Percentiles rank a stretch among this genome's conserved stretches.
These are phyloP conservation scores for Boechera divaricarpa DNA, from an alignment of 345 rosid species.

Conservation along the genomic window DNA sequence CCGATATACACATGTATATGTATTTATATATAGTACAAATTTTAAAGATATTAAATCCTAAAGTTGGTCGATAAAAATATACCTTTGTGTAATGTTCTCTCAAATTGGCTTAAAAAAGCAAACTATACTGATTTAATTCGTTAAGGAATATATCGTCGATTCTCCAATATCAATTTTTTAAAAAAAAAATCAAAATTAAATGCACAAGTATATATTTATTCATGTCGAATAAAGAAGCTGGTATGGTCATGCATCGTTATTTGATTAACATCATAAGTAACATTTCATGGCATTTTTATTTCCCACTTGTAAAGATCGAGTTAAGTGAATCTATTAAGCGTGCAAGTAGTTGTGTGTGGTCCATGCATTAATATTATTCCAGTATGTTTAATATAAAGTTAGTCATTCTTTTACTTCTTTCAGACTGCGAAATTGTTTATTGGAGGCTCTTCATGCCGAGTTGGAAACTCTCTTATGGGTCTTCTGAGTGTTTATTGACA, in stretches of 20 bases:
- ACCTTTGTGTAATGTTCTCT: too few relatives aligned
- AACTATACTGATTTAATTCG: background rate
- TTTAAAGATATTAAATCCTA: too few relatives aligned
- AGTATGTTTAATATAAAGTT: conserved; percentile 13
- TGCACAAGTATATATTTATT: conserved; percentile 12
- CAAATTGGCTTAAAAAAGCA: too few relatives aligned
- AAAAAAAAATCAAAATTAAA: background rate
- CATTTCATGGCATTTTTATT: background rate
- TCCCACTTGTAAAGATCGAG: conserved; percentile 27
- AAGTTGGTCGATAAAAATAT: too few relatives aligned
- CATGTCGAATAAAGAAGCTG: conserved; percentile 33
- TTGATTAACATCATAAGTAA: background rate
- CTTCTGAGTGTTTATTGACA: too few relatives aligned
- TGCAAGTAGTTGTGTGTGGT: conserved; percentile 33
- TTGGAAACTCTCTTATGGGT: too few relatives aligned
- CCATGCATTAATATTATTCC: conserved; percentile 25
- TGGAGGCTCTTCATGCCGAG: too few relatives aligned
- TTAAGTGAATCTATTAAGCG: conserved; percentile 25
- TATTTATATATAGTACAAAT: too few relatives aligned
- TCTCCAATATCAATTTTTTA: conserved; percentile 16
- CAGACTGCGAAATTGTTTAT: too few relatives aligned
- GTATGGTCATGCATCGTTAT: background rate
- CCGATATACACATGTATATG: too few relatives aligned
- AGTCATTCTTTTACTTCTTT: conserved; percentile 21
- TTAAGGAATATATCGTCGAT: conserved; percentile 20